Evolutionary conservation across 2,329 filamentous ascomycete genomes (phyloP).

Genomic region (Fusarium torulosum): DNA sequence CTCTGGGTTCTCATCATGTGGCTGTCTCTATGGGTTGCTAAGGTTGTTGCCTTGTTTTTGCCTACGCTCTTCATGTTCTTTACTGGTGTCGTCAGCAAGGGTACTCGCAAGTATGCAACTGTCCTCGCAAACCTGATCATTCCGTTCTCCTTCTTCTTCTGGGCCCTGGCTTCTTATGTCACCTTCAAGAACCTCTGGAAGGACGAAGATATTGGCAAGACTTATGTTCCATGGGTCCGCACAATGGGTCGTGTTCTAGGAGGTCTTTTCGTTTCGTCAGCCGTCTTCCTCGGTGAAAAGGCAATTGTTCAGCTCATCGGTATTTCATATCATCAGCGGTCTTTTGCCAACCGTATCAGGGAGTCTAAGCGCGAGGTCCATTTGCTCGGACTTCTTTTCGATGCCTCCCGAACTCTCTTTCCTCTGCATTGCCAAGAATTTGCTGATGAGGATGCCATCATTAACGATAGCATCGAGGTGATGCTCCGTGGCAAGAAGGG

Average conservation of each 20-base stretch:
- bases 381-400: slow-evolving; percentile 86
- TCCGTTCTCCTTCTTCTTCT: slow-evolving; percentile 76
- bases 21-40: slow-evolving; percentile 75
- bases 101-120: slow-evolving; percentile 77
- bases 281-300: slow-evolving; percentile 82
- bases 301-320: slow-evolving; percentile 84
- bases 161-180: slow-evolving; percentile 72
- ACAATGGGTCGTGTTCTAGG: slow-evolving; percentile 74
- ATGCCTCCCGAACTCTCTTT: slow-evolving; percentile 88
- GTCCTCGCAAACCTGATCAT: slow-evolving; percentile 74
- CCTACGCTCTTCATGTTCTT: slow-evolving; percentile 76
- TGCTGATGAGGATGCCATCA: slow-evolving; percentile 89
- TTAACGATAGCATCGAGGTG: slow-evolving; percentile 85
- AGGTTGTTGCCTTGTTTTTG: slow-evolving; percentile 71
- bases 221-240: slow-evolving; percentile 65
- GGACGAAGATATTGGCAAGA: slow-evolving; percentile 49
- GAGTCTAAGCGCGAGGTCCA: slow-evolving; percentile 89
- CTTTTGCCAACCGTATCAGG: slow-evolving; percentile 85
- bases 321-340: slow-evolving; percentile 86
- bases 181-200: slow-evolving; percentile 68
- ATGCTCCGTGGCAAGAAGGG: slow-evolving; percentile 69
- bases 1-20: slow-evolving; percentile 78
- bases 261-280: slow-evolving; percentile 74
- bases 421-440: slow-evolving; percentile 95
- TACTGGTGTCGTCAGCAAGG: slow-evolving; percentile 75